Conservation (phyloP, 2,329 filamentous ascomycete species). For the Byssochlamys sp. region DNA sequence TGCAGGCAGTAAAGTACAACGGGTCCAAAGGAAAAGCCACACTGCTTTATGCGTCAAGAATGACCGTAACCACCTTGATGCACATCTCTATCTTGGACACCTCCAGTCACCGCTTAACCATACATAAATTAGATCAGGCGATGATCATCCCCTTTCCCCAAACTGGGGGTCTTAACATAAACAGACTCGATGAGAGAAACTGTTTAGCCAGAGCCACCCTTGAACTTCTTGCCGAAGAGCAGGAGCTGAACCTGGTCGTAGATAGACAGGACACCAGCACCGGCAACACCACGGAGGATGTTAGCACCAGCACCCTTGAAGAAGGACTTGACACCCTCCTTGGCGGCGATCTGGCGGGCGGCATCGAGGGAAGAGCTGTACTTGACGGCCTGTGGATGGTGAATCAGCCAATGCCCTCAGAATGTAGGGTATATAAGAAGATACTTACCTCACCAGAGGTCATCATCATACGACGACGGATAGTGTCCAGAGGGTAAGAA, state of each 20-base stretch:
- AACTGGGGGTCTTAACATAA: slow-evolving; percentile 8
- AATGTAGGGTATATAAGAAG: neutral
- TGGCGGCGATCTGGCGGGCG: slow-evolving; percentile 89
- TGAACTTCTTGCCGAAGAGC: slow-evolving; percentile 99
- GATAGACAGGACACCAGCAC: slow-evolving; percentile 99
- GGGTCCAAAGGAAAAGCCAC: slow-evolving; percentile 35
- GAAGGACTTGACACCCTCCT: slow-evolving; percentile 93
- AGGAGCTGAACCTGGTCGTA: slow-evolving; percentile 99
- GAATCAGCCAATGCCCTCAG: slow-evolving; percentile 28
- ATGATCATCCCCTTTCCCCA: slow-evolving; percentile 20
- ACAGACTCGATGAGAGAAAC: slow-evolving; percentile 12
- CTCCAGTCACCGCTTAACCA: slow-evolving; percentile 21
- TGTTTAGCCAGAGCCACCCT: slow-evolving; percentile 38
- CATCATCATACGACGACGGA: slow-evolving; percentile 99
- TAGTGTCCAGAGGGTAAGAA: slow-evolving; percentile 99
- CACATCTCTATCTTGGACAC: slow-evolving; percentile 34
- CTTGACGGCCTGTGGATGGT: slow-evolving; percentile 87
- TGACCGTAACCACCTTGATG: slow-evolving; percentile 29
- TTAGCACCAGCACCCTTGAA: slow-evolving; percentile 99
- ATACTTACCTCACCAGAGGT: slow-evolving; percentile 62
- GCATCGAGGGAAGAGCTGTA: slow-evolving; percentile 96
- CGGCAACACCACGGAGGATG: slow-evolving; percentile 99
- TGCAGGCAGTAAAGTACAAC: slow-evolving; percentile 43
- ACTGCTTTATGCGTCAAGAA: slow-evolving; percentile 38
- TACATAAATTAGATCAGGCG: slow-evolving; percentile 18